Evolutionary conservation across 148 eudicot genomes (phyloP).

Genomic region (Arctostaphylos glauca): DNA sequence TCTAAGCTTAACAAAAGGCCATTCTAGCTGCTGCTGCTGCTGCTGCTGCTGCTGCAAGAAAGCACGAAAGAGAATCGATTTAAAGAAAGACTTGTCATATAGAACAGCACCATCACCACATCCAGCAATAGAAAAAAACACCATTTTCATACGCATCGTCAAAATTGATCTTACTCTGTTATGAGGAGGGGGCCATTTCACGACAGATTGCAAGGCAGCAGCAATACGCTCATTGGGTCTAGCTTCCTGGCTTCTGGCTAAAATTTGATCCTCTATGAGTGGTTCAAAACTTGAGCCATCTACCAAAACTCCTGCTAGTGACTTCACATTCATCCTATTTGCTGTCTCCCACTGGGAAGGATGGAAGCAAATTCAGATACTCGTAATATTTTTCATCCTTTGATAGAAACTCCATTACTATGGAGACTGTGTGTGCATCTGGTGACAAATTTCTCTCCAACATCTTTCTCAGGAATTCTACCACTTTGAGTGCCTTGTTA

Average conservation of each 20-base stretch:
- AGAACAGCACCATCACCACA: too few species aligned
- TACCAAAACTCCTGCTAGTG: conserved; percentile 11
- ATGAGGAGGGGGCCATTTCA: too few species aligned
- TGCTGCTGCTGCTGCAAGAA: too few species aligned
- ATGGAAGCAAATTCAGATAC: conserved; percentile 18
- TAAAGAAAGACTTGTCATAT: too few species aligned
- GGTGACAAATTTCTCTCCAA: conserved; percentile 13
- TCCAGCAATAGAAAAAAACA: too few species aligned
- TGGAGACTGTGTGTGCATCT: conserved; percentile 18
- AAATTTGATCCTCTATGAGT: not conserved
- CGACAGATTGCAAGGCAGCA: too few species aligned
- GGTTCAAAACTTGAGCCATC: not conserved
- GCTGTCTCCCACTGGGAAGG: not conserved
- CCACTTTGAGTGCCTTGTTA: conserved; percentile 17
- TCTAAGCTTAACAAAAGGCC: too few species aligned
- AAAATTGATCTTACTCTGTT: too few species aligned
- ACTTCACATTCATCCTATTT: conserved; percentile 27
- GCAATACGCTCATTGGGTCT: too few species aligned
- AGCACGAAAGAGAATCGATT: too few species aligned
- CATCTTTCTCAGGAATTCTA: conserved; percentile 26
- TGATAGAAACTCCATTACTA: conserved; percentile 4
- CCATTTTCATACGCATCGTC: too few species aligned
- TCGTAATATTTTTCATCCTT: not conserved
- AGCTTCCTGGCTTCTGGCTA: not conserved
- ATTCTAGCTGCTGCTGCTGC: too few species aligned